Evolutionary conservation across 2,329 filamentous ascomycete species (phyloP).

Genomic region (Epichloe sp.): DNA sequence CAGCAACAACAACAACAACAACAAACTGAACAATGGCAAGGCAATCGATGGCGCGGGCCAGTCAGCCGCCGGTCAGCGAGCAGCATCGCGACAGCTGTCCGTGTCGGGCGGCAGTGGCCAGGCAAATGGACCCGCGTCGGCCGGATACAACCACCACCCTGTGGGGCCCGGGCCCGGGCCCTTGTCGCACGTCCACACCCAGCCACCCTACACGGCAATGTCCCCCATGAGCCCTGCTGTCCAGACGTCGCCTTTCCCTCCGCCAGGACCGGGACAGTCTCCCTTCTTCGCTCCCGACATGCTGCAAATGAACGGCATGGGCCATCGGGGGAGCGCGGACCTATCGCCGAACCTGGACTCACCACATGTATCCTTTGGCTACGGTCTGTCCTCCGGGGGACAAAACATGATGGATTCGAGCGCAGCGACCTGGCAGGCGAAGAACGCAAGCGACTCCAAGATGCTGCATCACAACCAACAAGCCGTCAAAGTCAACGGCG

Average conservation of each 20-base stretch:
- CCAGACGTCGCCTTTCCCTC: conserved; percentile 25
- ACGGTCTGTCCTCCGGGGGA: not conserved
- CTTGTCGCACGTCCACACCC: conserved; percentile 27
- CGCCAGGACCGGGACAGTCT: conserved; percentile 20
- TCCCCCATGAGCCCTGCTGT: conserved; percentile 40
- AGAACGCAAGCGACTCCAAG: not conserved
- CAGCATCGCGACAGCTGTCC: conserved; percentile 11
- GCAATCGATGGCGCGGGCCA: conserved; percentile 4
- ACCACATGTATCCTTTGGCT: conserved; percentile 60
- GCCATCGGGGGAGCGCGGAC: conserved; percentile 29
- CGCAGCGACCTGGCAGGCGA: conserved; percentile 5
- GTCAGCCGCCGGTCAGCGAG: conserved; percentile 7
- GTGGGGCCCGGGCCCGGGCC: conserved; percentile 12
- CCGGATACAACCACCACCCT: conserved; percentile 19
- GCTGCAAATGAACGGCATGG: conserved; percentile 34
- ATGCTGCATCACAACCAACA: conserved; percentile 13
- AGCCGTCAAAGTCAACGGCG: conserved; percentile 15
- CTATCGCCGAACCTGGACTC: conserved; percentile 59
- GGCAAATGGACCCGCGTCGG: conserved; percentile 21
- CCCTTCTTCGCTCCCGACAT: conserved; percentile 39
- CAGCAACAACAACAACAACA: conserved; percentile 6
- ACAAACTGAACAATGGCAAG: not conserved
- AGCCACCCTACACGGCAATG: conserved; percentile 30
- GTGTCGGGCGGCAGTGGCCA: conserved; percentile 24
- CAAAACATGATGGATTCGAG: conserved; percentile 28